Percentiles rank a stretch among this genome's conserved stretches.
These are phyloP conservation scores for Rhododendron simsii DNA, from an alignment of 148 eudicot genomes.

Conservation along the genomic window DNA sequence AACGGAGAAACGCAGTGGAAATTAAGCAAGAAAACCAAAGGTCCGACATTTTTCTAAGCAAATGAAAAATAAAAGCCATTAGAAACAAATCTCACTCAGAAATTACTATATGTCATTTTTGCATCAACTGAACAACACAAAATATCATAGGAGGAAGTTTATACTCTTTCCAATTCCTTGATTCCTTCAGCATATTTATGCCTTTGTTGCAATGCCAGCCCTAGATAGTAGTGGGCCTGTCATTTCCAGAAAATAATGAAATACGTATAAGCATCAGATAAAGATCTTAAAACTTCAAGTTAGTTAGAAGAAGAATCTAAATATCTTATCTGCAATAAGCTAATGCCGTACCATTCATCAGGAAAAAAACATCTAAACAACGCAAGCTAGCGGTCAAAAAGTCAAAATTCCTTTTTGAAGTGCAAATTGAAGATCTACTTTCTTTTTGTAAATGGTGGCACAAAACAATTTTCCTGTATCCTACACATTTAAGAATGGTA, in stretches of 20 bases:
- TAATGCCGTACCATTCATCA: not conserved
- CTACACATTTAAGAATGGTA: not conserved
- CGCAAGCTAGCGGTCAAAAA: not conserved
- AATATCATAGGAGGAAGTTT: slow-evolving; percentile 10
- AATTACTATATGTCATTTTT: not conserved
- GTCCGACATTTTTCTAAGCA: not conserved
- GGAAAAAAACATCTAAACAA: not conserved
- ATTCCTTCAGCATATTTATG: slow-evolving; percentile 56
- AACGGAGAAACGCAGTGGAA: not conserved
- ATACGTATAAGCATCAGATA: not conserved
- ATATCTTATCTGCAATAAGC: not conserved
- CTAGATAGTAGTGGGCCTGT: slow-evolving; percentile 86
- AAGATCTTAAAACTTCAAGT: not conserved
- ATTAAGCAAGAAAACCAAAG: not conserved
- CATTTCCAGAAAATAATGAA: not conserved
- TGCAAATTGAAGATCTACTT: not conserved
- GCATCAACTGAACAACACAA: not conserved
- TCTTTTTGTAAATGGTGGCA: not conserved
- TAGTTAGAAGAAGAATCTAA: not conserved
- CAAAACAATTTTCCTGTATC: not conserved
- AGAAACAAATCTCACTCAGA: not conserved
- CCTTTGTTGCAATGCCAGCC: slow-evolving; percentile 67
- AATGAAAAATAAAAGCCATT: not conserved
- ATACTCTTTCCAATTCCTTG: slow-evolving; percentile 69
- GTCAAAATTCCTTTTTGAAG: not conserved